Evolutionary conservation across 2,329 filamentous ascomycete species (phyloP).

Genomic region (Sporothrix mexicana): DNA sequence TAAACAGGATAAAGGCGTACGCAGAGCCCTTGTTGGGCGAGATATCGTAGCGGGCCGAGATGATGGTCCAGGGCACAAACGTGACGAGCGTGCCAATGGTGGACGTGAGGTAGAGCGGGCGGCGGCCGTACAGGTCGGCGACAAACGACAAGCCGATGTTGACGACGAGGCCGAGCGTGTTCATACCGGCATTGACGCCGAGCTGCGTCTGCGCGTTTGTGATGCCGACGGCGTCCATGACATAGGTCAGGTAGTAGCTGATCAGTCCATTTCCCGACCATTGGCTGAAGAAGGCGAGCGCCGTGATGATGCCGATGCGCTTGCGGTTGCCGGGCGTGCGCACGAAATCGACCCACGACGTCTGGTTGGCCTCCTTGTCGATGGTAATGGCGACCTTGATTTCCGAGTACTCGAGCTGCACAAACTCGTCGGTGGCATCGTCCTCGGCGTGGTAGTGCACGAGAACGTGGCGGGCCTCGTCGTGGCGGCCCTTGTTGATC

Average conservation of each 20-base stretch:
- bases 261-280: not conserved
- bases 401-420: not conserved
- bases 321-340: constrained; percentile 18
- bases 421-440: not conserved
- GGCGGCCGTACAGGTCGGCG: constrained; percentile 9
- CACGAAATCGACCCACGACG: constrained; percentile 14
- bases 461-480: constrained; percentile 13
- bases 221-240: constrained; percentile 13
- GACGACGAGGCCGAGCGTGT: not conserved
- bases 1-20: not conserved
- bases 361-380: constrained; percentile 17
- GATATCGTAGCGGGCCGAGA: constrained; percentile 10
- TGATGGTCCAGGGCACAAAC: constrained; percentile 6
- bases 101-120: not conserved
- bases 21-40: not conserved
- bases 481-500: not conserved
- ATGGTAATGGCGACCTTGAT: constrained; percentile 13
- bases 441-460: constrained; percentile 14
- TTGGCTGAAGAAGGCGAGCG: constrained; percentile 13
- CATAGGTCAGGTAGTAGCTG: not conserved
- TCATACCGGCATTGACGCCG: constrained; percentile 20
- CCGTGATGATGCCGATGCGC: constrained; percentile 10
- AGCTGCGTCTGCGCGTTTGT: constrained; percentile 11
- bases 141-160: constrained; percentile 8
- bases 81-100: constrained; percentile 12